These are phyloP conservation scores for Pythium biforme DNA, from an alignment of 352 stramenopile species.

Conservation along the genomic window DNA sequence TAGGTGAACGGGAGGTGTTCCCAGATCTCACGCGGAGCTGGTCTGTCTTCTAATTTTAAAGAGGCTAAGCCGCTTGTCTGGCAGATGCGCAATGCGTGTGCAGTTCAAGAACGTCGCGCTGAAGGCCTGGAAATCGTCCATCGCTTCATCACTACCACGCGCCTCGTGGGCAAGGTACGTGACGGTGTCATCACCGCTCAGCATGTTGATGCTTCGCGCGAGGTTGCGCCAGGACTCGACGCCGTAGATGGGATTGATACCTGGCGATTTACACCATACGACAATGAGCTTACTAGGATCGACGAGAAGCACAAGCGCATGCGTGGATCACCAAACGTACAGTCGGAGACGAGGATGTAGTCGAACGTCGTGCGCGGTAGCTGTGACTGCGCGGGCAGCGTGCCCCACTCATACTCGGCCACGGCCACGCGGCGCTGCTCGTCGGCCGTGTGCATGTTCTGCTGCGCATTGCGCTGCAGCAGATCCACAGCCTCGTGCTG, in stretches of 20 bases:
- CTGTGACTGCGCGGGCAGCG: slow-evolving; percentile 6
- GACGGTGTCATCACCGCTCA: slow-evolving; percentile 50
- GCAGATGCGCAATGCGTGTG: slow-evolving; percentile 41
- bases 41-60: slow-evolving; percentile 43
- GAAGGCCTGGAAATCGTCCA: slow-evolving; percentile 65
- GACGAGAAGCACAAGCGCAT: too few relatives aligned
- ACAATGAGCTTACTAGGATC: too few relatives aligned
- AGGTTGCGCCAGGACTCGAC: slow-evolving; percentile 76
- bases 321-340: slow-evolving; percentile 29
- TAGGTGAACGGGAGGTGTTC: too few relatives aligned
- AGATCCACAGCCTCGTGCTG: slow-evolving; percentile 68
- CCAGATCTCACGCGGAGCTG: slow-evolving; percentile 6
- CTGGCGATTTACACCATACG: slow-evolving; percentile 7
- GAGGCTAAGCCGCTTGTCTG: slow-evolving; percentile 39
- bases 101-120: slow-evolving; percentile 34
- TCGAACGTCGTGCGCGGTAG: slow-evolving; percentile 36
- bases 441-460: slow-evolving; percentile 42
- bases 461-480: slow-evolving; percentile 50
- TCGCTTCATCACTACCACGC: slow-evolving; percentile 69
- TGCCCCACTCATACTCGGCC: slow-evolving; percentile 67
- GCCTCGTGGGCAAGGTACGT: slow-evolving; percentile 75
- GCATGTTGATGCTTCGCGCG: slow-evolving; percentile 57
- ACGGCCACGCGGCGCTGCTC: slow-evolving; percentile 43
- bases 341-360: slow-evolving; percentile 82
- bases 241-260: slow-evolving; percentile 86